phyloP scores from a whole-genome alignment of 2,329 filamentous ascomycete genomes.

The Elsinoe batatas region DNA sequence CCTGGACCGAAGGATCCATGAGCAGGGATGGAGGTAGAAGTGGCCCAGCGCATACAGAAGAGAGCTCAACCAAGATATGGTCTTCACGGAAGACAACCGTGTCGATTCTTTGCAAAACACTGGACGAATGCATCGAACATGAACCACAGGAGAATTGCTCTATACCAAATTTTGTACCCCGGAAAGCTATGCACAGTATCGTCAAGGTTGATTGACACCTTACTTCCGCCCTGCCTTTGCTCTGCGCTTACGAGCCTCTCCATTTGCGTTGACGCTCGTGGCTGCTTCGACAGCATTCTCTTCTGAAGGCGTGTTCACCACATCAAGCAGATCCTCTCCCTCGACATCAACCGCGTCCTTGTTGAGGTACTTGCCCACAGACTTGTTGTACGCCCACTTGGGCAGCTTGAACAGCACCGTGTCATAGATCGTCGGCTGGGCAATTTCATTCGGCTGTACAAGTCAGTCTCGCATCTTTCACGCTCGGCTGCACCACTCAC shows the following conservation, averaged over 20 bases:
- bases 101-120: too few species aligned
- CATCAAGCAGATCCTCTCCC: conserved; percentile 28
- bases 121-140: background rate
- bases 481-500: conserved; percentile 43
- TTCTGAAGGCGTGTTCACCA: conserved; percentile 25
- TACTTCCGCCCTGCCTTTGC: conserved; percentile 20
- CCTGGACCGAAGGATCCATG: conserved; percentile 38
- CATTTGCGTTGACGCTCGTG: conserved; percentile 35
- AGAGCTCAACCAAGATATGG: background rate
- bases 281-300: conserved; percentile 32
- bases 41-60: too few species aligned
- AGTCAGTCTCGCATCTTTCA: conserved; percentile 17
- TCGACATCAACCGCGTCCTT: conserved; percentile 25
- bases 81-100: background rate
- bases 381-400: conserved; percentile 54
- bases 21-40: background rate
- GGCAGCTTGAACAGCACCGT: conserved; percentile 77
- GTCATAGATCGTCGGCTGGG: conserved; percentile 64
- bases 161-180: background rate
- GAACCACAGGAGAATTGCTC: too few species aligned
- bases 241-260: conserved; percentile 34
- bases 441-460: conserved; percentile 64
- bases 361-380: conserved; percentile 34
- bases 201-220: background rate
- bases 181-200: background rate